These are phyloP conservation scores for Mucor circinelloides DNA, from an alignment of 371 early-diverging fungal species.

Conservation along the genomic window DNA sequence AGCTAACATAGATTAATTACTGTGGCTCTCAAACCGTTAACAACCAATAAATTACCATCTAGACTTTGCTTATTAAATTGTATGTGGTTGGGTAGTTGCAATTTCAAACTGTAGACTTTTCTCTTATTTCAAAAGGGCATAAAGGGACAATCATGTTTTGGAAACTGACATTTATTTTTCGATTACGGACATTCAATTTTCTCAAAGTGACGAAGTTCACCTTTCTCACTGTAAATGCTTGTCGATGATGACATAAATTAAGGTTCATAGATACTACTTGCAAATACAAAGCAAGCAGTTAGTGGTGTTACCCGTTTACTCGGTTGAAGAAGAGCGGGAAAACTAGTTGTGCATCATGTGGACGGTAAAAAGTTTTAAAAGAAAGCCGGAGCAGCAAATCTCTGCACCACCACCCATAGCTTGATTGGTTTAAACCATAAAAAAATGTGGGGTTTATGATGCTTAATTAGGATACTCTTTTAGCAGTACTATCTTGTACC, in stretches of 20 bases:
- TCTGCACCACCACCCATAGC: neutral
- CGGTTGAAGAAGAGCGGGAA: conserved; percentile 30
- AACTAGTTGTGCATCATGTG: conserved; percentile 14
- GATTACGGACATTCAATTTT: too few relatives aligned
- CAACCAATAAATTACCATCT: too few relatives aligned
- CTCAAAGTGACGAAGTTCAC: too few relatives aligned
- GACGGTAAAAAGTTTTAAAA: conserved; percentile 22
- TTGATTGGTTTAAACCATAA: conserved; percentile 26
- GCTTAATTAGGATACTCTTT: conserved; percentile 9
- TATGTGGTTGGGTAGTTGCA: too few relatives aligned
- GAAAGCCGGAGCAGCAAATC: neutral
- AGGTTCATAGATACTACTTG: neutral
- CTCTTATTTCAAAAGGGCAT: too few relatives aligned
- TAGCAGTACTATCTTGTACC: conserved; percentile 13
- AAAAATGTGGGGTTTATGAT: conserved; percentile 32
- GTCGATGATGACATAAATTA: neutral
- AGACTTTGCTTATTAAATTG: too few relatives aligned
- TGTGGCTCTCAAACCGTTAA: too few relatives aligned
- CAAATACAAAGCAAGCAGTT: neutral
- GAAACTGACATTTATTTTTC: conserved; percentile 3
- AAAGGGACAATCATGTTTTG: conserved; percentile 1
- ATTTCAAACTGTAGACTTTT: conserved; percentile 8
- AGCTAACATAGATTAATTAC: too few relatives aligned
- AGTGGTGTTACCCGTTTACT: conserved; percentile 16
- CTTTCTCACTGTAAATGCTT: neutral